Base-by-base conservation (phyloP, 83 land plant species). In the Picea engelmannii region DNA sequence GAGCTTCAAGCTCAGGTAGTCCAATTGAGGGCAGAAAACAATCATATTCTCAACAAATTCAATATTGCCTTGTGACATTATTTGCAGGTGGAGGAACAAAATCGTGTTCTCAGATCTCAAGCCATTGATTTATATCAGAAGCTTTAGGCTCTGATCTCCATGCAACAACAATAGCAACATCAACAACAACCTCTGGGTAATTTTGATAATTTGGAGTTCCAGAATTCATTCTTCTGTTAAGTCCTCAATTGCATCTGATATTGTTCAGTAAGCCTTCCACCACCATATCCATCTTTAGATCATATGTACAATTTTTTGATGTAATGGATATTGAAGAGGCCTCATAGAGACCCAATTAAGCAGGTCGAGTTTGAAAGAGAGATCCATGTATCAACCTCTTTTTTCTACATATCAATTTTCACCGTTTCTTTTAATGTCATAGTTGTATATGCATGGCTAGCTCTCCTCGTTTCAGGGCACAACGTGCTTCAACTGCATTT, bases 61-160 rank as follows among this genome's bases (percentile, higher is more conserved):
- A 82, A 81, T 31, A n/a, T 78, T 8, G 27, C 78, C 1, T 62
- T 82, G 2, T 82, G 92, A 82, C 82, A 82, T 35, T 92, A 71
- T 61, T 5, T 66, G 15, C 71, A 81, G 18, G 11, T 94, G 60
- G 89, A 84, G 15, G 81, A 88, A 0, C 89, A 86, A 69, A 94
- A 90, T 83, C 79, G 82, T 16, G 58, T 88, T 8, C 75, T 94
- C 69, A 84, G 88, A 49, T 83, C 87, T 67, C 86, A 94, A 23
- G 82, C 85, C 15, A 78, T 80, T 78, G 91, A 90, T 62, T 67
- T 94, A 73, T 86, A 86, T 6, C 87, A 87, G 1, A 58, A 93
- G 67, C 82, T 94, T 58, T 80, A 78, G 81, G 82, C 83, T 6
- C 38, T 91, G 80, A 88, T 88, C 49, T 80, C 87, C 0, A 70